Percentiles rank a stretch among this genome's conserved stretches.
Conservation (phyloP, 768 basidiomycete genomes). For the Suillus paluster region DNA sequence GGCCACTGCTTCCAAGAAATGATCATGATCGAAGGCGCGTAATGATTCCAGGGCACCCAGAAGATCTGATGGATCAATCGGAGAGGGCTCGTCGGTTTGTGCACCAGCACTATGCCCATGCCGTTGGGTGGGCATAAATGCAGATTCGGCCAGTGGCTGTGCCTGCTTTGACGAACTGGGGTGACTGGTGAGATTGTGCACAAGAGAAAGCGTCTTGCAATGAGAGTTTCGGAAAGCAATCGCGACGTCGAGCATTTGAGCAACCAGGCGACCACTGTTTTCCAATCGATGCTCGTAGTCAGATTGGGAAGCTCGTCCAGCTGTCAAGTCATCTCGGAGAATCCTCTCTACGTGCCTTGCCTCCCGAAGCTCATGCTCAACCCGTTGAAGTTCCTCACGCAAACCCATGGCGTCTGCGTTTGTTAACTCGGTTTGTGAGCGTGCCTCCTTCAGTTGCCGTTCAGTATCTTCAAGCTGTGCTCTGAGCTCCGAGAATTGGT, state of each 20-base stretch:
- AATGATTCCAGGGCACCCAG: slow-evolving; percentile 69
- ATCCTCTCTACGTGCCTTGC: slow-evolving; percentile 68
- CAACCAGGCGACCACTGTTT: slow-evolving; percentile 67
- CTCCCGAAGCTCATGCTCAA: slow-evolving; percentile 72
- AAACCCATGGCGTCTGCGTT: slow-evolving; percentile 71
- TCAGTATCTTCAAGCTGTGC: slow-evolving; percentile 63
- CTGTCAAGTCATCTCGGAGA: slow-evolving; percentile 73
- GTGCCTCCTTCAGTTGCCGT: slow-evolving; percentile 65
- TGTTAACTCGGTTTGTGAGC: slow-evolving; percentile 62
- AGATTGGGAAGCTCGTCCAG: slow-evolving; percentile 69
- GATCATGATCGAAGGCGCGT: slow-evolving; percentile 80
- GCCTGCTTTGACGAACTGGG: slow-evolving; percentile 55
- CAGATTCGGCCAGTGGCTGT: slow-evolving; percentile 50
- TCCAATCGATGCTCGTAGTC: slow-evolving; percentile 72
- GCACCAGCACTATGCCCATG: slow-evolving; percentile 44
- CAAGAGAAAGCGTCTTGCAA: slow-evolving; percentile 67
- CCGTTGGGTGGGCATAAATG: slow-evolving; percentile 53
- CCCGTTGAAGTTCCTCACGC: slow-evolving; percentile 72
- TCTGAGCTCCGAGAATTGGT: slow-evolving; percentile 78
- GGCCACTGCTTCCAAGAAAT: slow-evolving; percentile 80
- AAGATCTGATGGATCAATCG: slow-evolving; percentile 80
- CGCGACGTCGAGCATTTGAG: slow-evolving; percentile 82
- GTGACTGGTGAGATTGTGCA: slow-evolving; percentile 59
- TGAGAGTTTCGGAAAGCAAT: slow-evolving; percentile 79
- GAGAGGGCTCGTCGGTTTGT: slow-evolving; percentile 63